Evolutionary conservation across 371 early-diverging fungal genomes (phyloP), one percentile per base, ranked within the genome.

Genomic region (Rhizomucor pusillus): DNA sequence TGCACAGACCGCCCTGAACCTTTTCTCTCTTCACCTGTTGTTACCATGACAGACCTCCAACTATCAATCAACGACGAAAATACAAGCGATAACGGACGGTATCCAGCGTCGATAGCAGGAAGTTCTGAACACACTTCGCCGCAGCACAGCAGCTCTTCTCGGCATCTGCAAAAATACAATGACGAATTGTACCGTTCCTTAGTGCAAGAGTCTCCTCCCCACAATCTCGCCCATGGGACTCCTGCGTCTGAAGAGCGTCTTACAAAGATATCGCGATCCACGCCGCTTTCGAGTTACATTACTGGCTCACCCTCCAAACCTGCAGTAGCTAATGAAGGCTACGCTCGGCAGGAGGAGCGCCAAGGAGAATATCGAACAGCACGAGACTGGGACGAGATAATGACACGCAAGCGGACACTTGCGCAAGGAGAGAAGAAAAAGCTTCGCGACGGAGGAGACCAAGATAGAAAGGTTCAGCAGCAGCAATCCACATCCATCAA

Each of bases 171-270:
- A n/a, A 50, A 50, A 16, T 54, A 50, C 40, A 57, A 24, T 19
- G 50, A 50, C 44, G 56, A 51, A 36, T 51, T 36, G 20, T 60
- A 60, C 45, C 61, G 61, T n/a, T 51, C 61, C 5, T 34, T 60
- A 18, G 56, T 56, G 13, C 44, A 52, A 13, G 61, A 60, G 40
- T 60, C 61, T 1, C 61, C 61, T 9, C 61, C 61, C 6, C 55
- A 49, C 4, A 53, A 48, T 25, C 49, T 60, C 25, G 19, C 34
- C 22, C 37, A 35, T 1, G 40, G 43, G 19, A 59, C 59, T 16
- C 59, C 59, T 0, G 33, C 33, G 22, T 41, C 37, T 24, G 59
- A 59, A 11, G 45, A 48, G 22, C 34, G 41, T 41, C 16, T 5
- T 41, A 16, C 14, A 14, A 41, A 41, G 41, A n/a, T 12, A 18